These are phyloP conservation scores for Millerago galiae DNA, from an alignment of 805 yeast species.

Conservation along the genomic window DNA sequence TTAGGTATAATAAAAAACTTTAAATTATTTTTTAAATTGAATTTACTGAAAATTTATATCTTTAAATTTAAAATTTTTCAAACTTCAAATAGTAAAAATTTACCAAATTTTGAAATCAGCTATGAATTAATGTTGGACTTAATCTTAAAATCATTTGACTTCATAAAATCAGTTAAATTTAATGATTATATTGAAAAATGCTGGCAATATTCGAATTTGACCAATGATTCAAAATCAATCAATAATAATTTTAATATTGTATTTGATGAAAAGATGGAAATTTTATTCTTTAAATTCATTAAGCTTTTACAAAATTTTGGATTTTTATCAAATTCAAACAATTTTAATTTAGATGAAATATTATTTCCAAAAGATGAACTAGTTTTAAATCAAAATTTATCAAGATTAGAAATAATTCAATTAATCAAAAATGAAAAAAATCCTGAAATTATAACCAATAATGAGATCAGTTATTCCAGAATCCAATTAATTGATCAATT, in stretches of 20 bases:
- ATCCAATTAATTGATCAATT: slow-evolving; percentile 2
- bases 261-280: slow-evolving; percentile 2
- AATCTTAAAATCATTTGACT: slow-evolving; percentile 1
- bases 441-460: slow-evolving; percentile 3
- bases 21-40: slow-evolving; percentile 22
- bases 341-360: slow-evolving; percentile 23
- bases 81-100: not conserved
- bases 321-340: slow-evolving; percentile 6
- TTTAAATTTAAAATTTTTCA: slow-evolving; percentile 1
- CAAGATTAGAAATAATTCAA: slow-evolving; percentile 29
- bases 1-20: slow-evolving; percentile 29
- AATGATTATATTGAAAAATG: slow-evolving; percentile 4
- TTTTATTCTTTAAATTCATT: slow-evolving; percentile 9
- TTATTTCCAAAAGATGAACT: slow-evolving; percentile 33
- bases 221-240: not conserved
- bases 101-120: not conserved
- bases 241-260: not conserved
- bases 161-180: not conserved
- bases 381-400: slow-evolving; percentile 25
- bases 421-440: slow-evolving; percentile 8
- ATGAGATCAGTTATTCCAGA: not conserved
- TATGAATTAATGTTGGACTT: slow-evolving; percentile 5
- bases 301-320: slow-evolving; percentile 6
- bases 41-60: slow-evolving; percentile 13
- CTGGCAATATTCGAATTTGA: slow-evolving; percentile 6